These are phyloP conservation scores for Pestalotiopsis sp. DNA, from an alignment of 2,329 filamentous ascomycete genomes.

Conservation along the genomic window DNA sequence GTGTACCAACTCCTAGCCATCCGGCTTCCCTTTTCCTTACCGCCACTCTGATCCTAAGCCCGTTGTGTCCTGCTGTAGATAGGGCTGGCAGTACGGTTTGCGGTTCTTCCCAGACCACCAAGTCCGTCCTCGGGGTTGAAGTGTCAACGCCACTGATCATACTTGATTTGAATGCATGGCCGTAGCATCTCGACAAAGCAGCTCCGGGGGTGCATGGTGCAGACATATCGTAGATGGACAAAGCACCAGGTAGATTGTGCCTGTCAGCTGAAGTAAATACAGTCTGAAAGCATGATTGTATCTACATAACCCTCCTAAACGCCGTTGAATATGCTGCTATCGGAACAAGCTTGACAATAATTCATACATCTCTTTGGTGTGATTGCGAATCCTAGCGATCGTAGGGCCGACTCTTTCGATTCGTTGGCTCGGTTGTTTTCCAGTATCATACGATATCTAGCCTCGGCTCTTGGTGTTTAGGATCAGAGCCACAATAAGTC, in stretches of 20 bases:
- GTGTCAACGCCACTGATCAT: too few relatives aligned
- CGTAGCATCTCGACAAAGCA: too few relatives aligned
- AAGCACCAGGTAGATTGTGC: background rate
- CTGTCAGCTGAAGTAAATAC: conserved; percentile 16
- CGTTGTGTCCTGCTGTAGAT: too few relatives aligned
- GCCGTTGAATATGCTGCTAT: conserved; percentile 32
- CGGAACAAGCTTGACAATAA: conserved; percentile 25
- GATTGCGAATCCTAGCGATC: background rate
- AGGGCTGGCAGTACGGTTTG: too few relatives aligned
- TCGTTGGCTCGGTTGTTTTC: conserved; percentile 6
- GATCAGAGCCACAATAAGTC: conserved; percentile 89
- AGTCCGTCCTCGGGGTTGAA: too few relatives aligned
- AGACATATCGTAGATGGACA: background rate
- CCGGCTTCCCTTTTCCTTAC: too few relatives aligned
- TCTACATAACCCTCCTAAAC: conserved; percentile 31
- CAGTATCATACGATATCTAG: conserved; percentile 30
- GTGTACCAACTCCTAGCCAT: too few relatives aligned
- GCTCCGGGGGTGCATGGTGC: too few relatives aligned
- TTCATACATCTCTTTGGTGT: conserved; percentile 13
- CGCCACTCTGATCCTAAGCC: too few relatives aligned
- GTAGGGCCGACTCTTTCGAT: background rate
- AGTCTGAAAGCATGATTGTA: conserved; percentile 20
- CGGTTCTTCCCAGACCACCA: too few relatives aligned
- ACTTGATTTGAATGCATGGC: too few relatives aligned
- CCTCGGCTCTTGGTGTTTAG: conserved; percentile 83